Conservation (phyloP, 2,329 filamentous ascomycete species). For the Cryphonectria carpinicola region DNA sequence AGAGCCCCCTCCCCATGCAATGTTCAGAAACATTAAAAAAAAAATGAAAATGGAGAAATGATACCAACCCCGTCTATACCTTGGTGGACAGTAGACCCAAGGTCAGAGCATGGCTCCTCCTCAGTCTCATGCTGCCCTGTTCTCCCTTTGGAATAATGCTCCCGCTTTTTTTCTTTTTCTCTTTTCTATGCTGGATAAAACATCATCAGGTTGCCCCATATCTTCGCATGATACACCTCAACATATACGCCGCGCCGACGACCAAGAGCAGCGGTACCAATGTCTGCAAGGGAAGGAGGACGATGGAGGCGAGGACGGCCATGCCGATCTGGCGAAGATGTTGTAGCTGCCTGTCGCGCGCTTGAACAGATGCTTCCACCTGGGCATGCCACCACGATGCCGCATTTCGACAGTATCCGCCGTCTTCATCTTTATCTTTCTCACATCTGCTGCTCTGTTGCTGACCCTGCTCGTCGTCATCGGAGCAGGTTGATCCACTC, state of each 20-base stretch:
- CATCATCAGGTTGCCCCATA: slow-evolving; percentile 16
- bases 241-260: slow-evolving; percentile 45
- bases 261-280: slow-evolving; percentile 42
- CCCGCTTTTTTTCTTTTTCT: background rate
- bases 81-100: background rate
- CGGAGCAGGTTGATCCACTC: slow-evolving; percentile 35
- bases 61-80: slow-evolving; percentile 19
- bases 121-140: background rate
- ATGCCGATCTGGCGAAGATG: slow-evolving; percentile 48
- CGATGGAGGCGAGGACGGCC: slow-evolving; percentile 47
- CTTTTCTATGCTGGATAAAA: slow-evolving; percentile 9
- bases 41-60: slow-evolving; percentile 4
- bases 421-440: slow-evolving; percentile 33
- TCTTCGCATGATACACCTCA: slow-evolving; percentile 35
- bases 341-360: slow-evolving; percentile 45
- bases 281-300: slow-evolving; percentile 52
- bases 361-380: slow-evolving; percentile 32
- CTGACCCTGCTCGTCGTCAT: slow-evolving; percentile 24
- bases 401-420: slow-evolving; percentile 16
- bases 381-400: slow-evolving; percentile 25
- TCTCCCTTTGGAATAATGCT: slow-evolving; percentile 3
- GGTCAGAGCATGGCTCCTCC: background rate
- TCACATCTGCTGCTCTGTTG: slow-evolving; percentile 20
- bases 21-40: slow-evolving; percentile 6
- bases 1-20: slow-evolving; percentile 22